Percentiles rank a stretch among this genome's conserved stretches.
These are phyloP conservation scores for Aspergillus floridensis DNA, from an alignment of 2,329 filamentous ascomycete species.

Conservation along the genomic window DNA sequence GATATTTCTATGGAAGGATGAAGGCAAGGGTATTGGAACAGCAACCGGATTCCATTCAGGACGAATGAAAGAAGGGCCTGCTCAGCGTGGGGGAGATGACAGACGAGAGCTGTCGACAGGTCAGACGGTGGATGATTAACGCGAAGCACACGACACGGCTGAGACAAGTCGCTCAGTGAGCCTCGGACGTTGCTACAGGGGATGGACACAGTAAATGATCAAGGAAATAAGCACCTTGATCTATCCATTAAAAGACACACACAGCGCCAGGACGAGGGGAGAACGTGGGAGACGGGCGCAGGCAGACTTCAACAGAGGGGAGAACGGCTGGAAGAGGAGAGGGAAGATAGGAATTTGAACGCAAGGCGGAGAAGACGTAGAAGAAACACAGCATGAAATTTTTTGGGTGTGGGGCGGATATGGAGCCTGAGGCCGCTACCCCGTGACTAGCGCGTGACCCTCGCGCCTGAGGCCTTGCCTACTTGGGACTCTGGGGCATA, in stretches of 20 bases:
- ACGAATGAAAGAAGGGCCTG: not conserved
- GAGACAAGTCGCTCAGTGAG: constrained; percentile 13
- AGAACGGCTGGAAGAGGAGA: constrained; percentile 9
- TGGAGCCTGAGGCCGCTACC: constrained; percentile 22
- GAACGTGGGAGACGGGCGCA: not conserved
- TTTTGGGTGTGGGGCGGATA: constrained; percentile 21
- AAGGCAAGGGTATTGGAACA: constrained; percentile 8
- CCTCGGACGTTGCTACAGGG: constrained; percentile 15
- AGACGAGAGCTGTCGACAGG: not conserved
- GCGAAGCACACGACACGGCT: constrained; percentile 21
- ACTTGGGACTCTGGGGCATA: constrained; percentile 12
- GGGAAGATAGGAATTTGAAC: not conserved
- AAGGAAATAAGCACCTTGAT: constrained; percentile 10
- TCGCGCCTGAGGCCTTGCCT: constrained; percentile 9
- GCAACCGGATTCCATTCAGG: constrained; percentile 19
- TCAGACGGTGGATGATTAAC: not conserved
- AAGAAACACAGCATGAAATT: constrained; percentile 13
- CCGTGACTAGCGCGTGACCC: constrained; percentile 19
- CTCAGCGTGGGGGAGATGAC: not conserved
- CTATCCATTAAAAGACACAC: constrained; percentile 19
- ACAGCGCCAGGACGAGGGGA: not conserved
- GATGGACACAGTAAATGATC: constrained; percentile 6
- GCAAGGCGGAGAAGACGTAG: constrained; percentile 6
- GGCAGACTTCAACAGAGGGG: not conserved
- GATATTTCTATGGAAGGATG: constrained; percentile 8